These are phyloP conservation scores for Carex scoparia DNA, from an alignment of 176 grass and related monocot genomes.

Conservation along the genomic window DNA sequence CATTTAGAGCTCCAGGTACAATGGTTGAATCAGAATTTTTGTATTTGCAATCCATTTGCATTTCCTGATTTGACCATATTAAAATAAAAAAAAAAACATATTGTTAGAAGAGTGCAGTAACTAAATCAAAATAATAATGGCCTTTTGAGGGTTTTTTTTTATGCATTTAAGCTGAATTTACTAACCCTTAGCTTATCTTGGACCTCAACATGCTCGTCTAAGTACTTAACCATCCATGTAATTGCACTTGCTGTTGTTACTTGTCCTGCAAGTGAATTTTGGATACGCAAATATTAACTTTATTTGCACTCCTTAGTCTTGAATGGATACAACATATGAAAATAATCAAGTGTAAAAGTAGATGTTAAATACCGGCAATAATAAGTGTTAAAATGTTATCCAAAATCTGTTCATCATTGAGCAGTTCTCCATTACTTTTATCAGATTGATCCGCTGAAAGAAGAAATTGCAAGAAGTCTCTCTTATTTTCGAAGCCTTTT, in stretches of 20 bases:
- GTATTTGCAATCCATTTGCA: constrained; percentile 44
- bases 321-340: not conserved
- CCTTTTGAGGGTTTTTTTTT: not conserved
- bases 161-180: constrained; percentile 1
- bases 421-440: constrained; percentile 15
- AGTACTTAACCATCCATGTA: constrained; percentile 92
- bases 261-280: constrained; percentile 49
- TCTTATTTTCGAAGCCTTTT: not conserved
- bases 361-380: constrained; percentile 52
- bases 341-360: not conserved
- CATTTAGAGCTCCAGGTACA: constrained; percentile 44
- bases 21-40: constrained; percentile 26
- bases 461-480: constrained; percentile 70
- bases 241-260: constrained; percentile 75
- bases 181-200: constrained; percentile 72
- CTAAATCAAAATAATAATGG: not conserved
- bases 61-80: constrained; percentile 34
- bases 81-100: not conserved
- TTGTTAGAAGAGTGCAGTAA: not conserved
- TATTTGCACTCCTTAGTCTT: not conserved
- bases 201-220: constrained; percentile 51
- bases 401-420: constrained; percentile 61
- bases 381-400: constrained; percentile 94
- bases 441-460: constrained; percentile 25
- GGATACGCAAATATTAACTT: not conserved